Evolutionary conservation across 495 filamentous ascomycete genomes (phyloP).

Genomic region (Penicillium cosmopolitanum): DNA sequence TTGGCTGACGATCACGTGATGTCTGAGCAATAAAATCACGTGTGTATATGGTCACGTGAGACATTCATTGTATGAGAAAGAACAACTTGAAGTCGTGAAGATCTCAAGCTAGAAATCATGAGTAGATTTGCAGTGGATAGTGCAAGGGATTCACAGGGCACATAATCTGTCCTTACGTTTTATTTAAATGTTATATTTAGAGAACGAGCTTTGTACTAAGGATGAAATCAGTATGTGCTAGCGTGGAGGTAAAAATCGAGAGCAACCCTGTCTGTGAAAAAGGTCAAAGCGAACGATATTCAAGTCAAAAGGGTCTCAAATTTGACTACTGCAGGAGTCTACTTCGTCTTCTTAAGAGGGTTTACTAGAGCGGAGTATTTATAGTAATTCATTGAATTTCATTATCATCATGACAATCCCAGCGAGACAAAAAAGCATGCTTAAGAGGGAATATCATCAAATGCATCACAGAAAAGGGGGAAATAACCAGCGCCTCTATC

Average conservation of each 20-base stretch:
- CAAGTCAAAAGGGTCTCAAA: no score
- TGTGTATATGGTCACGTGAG: neutral
- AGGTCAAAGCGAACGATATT: no score
- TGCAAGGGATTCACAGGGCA: neutral
- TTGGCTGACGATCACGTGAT: slow-evolving; percentile 19
- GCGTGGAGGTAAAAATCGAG: no score
- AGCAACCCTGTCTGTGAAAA: no score
- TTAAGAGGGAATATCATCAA: slow-evolving; percentile 37
- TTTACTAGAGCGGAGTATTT: slow-evolving; percentile 6
- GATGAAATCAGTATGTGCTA: no score
- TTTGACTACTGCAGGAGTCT: no score
- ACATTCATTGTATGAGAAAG: neutral
- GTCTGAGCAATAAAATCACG: neutral
- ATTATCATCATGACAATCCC: slow-evolving; percentile 35
- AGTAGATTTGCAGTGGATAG: no score
- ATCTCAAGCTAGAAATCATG: no score
- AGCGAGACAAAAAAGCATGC: slow-evolving; percentile 27
- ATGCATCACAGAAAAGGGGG: slow-evolving; percentile 25
- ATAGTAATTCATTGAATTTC: slow-evolving; percentile 32
- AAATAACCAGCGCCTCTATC: slow-evolving; percentile 47
- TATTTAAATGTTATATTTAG: no score
- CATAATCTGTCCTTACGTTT: neutral
- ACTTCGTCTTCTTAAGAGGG: neutral
- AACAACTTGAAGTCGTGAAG: no score
- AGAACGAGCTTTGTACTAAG: no score